phyloP scores from a whole-genome alignment of 306 rosid species.

The Boehmeria nivea region DNA sequence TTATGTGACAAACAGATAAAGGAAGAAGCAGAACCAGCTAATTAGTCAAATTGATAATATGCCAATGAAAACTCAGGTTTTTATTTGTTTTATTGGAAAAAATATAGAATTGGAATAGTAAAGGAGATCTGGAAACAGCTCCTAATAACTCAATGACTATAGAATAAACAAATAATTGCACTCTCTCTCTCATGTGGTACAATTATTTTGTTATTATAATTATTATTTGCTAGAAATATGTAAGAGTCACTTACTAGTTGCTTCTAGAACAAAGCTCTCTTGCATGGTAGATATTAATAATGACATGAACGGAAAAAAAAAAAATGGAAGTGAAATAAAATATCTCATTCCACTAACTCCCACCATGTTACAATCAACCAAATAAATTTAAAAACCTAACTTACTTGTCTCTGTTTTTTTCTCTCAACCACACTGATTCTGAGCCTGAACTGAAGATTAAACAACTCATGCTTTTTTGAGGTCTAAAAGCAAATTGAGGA shows the following conservation, averaged over 20 bases:
- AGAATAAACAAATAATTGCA: slow-evolving; percentile 2
- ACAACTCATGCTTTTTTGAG: background rate
- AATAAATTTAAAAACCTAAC: background rate
- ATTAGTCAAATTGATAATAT: slow-evolving; percentile 14
- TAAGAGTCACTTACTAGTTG: too few relatives aligned
- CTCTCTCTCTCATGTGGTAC: background rate
- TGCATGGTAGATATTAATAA: too few relatives aligned
- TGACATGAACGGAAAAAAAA: background rate
- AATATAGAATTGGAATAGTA: background rate
- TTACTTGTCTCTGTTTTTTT: background rate
- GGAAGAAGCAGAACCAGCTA: slow-evolving; percentile 49
- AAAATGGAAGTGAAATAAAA: background rate
- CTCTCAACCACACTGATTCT: background rate
- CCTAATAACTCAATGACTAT: background rate
- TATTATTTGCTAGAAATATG: background rate
- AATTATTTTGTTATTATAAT: background rate
- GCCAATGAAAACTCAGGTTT: background rate
- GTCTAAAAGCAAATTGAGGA: background rate
- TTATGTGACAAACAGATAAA: slow-evolving; percentile 58
- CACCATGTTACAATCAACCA: background rate
- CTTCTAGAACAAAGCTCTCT: too few relatives aligned
- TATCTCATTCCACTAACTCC: background rate
- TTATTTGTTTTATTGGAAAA: background rate
- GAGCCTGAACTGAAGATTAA: background rate
- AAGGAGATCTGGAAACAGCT: slow-evolving; percentile 4